These are phyloP conservation scores for Dentiscutata heterogama DNA, from an alignment of 371 early-diverging fungal genomes.

Conservation along the genomic window DNA sequence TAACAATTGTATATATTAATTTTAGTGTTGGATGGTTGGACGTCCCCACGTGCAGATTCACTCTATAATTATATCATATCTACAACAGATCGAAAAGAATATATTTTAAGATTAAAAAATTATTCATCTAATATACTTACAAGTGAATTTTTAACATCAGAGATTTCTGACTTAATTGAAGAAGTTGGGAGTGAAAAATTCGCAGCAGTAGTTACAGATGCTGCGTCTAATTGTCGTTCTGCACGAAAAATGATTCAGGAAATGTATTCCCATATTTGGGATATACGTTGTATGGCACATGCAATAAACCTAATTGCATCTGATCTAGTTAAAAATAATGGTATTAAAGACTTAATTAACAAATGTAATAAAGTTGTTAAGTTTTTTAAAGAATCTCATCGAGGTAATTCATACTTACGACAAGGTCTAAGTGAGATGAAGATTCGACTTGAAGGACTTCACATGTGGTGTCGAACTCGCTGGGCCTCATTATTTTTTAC, in stretches of 20 bases:
- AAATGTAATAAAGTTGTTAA: background rate
- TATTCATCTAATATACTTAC: background rate
- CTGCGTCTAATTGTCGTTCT: background rate
- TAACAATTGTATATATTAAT: background rate
- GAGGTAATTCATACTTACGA: background rate
- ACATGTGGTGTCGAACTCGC: background rate
- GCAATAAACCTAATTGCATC: background rate
- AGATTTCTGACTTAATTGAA: background rate
- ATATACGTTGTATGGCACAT: background rate
- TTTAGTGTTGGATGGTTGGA: constrained; percentile 8
- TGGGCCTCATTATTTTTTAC: background rate
- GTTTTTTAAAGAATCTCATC: background rate
- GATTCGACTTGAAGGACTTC: background rate
- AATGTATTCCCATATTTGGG: background rate
- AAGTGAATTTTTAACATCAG: background rate
- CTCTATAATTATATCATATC: background rate
- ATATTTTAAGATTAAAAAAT: background rate
- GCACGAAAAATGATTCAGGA: background rate
- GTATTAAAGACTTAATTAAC: background rate
- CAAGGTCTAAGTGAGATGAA: background rate
- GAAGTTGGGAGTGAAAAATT: background rate
- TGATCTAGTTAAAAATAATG: background rate
- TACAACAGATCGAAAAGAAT: background rate
- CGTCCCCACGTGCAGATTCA: background rate
- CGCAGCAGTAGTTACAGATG: background rate